These are phyloP conservation scores for Microsporum audouinii DNA, from an alignment of 2,329 filamentous ascomycete genomes.

Conservation along the genomic window DNA sequence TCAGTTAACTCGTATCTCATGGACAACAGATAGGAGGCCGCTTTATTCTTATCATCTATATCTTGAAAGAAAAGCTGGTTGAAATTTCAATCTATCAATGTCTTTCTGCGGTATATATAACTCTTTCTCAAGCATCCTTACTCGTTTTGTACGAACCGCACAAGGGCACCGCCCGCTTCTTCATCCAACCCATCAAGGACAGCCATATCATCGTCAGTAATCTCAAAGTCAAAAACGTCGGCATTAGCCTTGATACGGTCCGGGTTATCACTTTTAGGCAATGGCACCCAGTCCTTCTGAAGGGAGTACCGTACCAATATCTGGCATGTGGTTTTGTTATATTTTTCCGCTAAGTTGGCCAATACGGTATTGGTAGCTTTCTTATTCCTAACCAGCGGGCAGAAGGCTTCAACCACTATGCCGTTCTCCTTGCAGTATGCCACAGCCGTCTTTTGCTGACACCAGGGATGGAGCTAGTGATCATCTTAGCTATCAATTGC, in stretches of 20 bases:
- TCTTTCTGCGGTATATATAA: too few species aligned
- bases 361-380: constrained; percentile 59
- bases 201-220: constrained; percentile 48
- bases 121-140: constrained; percentile 8
- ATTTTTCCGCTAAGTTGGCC: constrained; percentile 55
- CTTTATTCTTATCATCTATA: neutral
- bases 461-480: constrained; percentile 57
- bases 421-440: constrained; percentile 43
- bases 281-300: constrained; percentile 62
- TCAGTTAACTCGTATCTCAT: constrained; percentile 87
- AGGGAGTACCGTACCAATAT: constrained; percentile 69
- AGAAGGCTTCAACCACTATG: constrained; percentile 45
- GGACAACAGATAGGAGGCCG: constrained; percentile 25
- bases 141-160: constrained; percentile 37
- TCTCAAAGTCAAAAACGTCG: constrained; percentile 49
- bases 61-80: too few species aligned
- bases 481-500: neutral
- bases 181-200: constrained; percentile 42
- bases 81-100: too few species aligned
- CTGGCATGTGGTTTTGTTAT: constrained; percentile 63
- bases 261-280: constrained; percentile 62
- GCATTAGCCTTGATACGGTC: constrained; percentile 56
- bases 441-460: constrained; percentile 51
- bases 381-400: constrained; percentile 51
- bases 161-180: constrained; percentile 37